Evolutionary conservation across 1,139 yeast species (phyloP), one percentile per base, ranked within the genome.

Genomic region (Geotrichum bryndzae): DNA sequence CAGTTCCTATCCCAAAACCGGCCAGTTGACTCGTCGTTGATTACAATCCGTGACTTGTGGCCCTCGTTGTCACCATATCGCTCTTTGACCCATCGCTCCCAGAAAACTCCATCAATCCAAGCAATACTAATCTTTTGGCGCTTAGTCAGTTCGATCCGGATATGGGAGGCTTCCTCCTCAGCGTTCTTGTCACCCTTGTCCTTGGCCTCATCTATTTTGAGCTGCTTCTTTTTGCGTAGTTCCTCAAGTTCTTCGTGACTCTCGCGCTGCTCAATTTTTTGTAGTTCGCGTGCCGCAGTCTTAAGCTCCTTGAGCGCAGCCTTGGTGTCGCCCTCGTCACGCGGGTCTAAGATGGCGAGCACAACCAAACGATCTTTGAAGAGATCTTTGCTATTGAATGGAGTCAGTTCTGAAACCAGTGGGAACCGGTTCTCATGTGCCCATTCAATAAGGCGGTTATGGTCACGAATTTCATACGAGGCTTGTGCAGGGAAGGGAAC

Each of bases 21-120:
- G 25, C 73, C 69, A 3, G 64, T 63, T 13, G 65, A 61, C 55
- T 74, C 71, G 59, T 72, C 71, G 57, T 72, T 70, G 56, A 75
- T 70, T 55, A 75, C 66, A 22, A 74, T 69, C 6, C 72, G 66
- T n/a, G 70, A 68, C 1, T 66, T 67, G 38, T 58, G 59, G 22
- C 59, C 60, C 23, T 54, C 57, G 33, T 67, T 66, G 38, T 68
- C 50, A 25, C 74, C 74, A 57, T 70, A 74, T n/a, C 74, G 69
- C 51, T 66, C 67, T 56, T 68, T 66, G 58, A 75, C 66, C 77
- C 77, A 75, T 50, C 74, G 66, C 58, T 71, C 73, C 76, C 77
- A 74, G 60, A 73, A 72, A 18, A 70, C 66, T 8, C 74, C 74
- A 61, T 75, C 75, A 56, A 75, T 72, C 77, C 77, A 75, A 3